Evolutionary conservation across 2,329 filamentous ascomycete genomes (phyloP).

Genomic region (Ceratocystis variospora): DNA sequence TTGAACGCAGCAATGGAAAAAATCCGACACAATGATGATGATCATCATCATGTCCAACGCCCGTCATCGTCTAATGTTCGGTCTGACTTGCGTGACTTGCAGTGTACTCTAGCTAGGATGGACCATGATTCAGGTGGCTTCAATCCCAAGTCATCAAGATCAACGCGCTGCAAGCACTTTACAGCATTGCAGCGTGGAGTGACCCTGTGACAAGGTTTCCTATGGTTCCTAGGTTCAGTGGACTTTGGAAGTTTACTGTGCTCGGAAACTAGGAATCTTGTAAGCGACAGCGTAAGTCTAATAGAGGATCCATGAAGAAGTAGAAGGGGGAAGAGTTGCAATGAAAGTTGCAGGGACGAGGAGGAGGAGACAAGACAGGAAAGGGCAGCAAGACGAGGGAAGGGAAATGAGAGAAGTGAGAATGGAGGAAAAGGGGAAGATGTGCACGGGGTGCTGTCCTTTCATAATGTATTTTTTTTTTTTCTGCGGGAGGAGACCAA

Average conservation of each 20-base stretch:
- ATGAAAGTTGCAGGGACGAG: neutral
- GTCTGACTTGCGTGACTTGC: neutral
- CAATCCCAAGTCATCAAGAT: neutral
- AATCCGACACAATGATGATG: neutral
- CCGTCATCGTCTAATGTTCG: neutral
- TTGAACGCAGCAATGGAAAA: neutral
- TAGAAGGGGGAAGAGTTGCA: neutral
- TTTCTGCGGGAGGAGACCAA: neutral
- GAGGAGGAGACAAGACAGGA: neutral
- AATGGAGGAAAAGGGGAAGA: neutral
- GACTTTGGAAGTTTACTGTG: neutral
- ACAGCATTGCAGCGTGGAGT: neutral
- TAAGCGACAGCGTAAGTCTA: neutral
- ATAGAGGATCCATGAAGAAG: neutral
- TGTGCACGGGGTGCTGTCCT: neutral
- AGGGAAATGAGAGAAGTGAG: neutral
- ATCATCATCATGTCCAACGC: neutral
- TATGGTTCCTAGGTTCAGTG: neutral
- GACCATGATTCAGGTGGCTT: neutral
- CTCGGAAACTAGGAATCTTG: neutral
- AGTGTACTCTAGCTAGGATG: neutral
- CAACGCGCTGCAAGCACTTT: slow-evolving; percentile 2
- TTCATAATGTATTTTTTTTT: neutral
- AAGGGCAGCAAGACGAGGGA: neutral
- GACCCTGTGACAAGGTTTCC: slow-evolving; percentile 1